Base-by-base conservation (phyloP, 2,329 filamentous ascomycete genomes). In the Knufia fluminis region DNA sequence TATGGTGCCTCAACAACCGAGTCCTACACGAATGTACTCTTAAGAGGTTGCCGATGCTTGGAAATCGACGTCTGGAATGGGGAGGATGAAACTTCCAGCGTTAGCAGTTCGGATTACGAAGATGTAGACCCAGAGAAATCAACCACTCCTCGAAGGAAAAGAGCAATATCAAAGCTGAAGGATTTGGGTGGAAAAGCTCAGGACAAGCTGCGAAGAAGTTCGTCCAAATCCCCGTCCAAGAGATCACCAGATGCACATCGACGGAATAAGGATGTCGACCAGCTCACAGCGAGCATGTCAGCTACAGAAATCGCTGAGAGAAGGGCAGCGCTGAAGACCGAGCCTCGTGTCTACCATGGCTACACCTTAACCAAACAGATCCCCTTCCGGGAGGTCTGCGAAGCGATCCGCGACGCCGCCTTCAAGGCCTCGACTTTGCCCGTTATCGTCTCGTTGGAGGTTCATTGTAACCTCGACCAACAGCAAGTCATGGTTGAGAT, bases 31-130 rank as follows among this genome's bases (percentile, higher is more conserved):
- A 79, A 82, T 62, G 86, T 85, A 10, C 78, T 96, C 10, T 72
- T 78, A 31, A 77, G 80, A 46, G 86, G 86, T 42, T 94, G 90
- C 61, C 81, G 90, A 53, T 96, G 89, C 61, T 88, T 96, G 41
- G 90, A 96, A 65, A 92, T 96, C 49, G 91, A 96, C 62, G 88
- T 96, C 2, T 95, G 90, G 86, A 86, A 96, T 65, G 86, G 88
- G 10, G 73, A 77, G 38, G 68, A 68, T 7, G 66, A 68, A 1
- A 61, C 60, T 35, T 60, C 56, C 49, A 58, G 57, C 45, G 57
- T 58, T 14, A 62, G 60, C 22, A 62, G 57, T 42, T 61, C 52
- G 4, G 54, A 58, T 32, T 52, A 53, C 32, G 53, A 57, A 26
- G 54, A 59, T 36, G 49, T 61, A 39, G 52, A 57, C 46, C 38